Base-by-base conservation (phyloP, 306 rosid genomes). In the Gastrolobium bilobum region DNA sequence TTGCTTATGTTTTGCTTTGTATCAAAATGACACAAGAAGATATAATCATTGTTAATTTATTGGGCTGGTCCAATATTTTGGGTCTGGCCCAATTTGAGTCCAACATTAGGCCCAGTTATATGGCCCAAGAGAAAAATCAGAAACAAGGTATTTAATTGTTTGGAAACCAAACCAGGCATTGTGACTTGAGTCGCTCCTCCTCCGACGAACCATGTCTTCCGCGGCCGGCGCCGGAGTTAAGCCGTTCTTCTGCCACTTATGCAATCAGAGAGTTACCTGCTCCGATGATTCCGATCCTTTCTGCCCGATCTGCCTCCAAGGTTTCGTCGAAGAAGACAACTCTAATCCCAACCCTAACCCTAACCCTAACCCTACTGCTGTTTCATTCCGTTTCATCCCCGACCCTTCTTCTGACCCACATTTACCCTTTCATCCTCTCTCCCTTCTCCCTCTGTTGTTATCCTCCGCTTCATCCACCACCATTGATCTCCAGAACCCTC, bases 221-320 rank as follows among this genome's bases (percentile, higher is more conserved):
- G 86, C 54, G 84, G 85, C 54, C 30, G 76, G 31, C 7, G 89
- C 63, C 71, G 81, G 50, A 71, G 75, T 81, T 31, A 33, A 86
- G 64, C 78, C 72, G 1, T 95, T 76, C 82, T 92, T 85, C 84
- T 95, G 99, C 82, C 79, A 95, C 77, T 30, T 87, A 64, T 95
- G 99, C 89, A 72, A 42, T 13, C 82, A 71, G 42, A 86, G 89
- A 46, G 88, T 95, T 20, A 79, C 82, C 8, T 44, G 90, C 43
- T 61, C 87, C 47, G 92, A 90, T 42, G 82, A 83, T 39, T 82
- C 88, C 62, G 97, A 95, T 73, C 91, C 93, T 54, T n/a, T 79
- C 62, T 95, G 99, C 63, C 95, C 99, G 39, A 31, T 70, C n/a
- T 95, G 99, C 85, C 64, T 59, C n/a, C 84, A 82, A 31, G 90